Base-by-base conservation (phyloP, 2,329 filamentous ascomycete species). In the Beauveria varroae region DNA sequence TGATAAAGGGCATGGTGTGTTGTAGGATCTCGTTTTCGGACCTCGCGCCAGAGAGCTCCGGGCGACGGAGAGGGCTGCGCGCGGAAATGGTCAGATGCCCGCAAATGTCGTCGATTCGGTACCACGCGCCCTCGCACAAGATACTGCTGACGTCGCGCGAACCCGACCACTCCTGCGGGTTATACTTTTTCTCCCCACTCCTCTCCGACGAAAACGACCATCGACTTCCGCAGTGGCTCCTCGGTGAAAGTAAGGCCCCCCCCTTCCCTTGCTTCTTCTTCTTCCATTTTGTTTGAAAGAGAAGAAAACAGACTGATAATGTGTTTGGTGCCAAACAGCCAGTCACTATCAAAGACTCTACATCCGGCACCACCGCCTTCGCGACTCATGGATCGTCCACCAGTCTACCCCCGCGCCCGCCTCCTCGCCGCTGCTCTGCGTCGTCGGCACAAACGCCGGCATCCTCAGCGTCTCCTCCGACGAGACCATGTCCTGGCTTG, bases 391-490 rank as follows among this genome's bases (percentile, higher is more conserved):
- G 69, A 58, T 72, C 28, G 74, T 78, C 22, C 72, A 78, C 63
- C 71, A 71, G n/a, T 75, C 75, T 22, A 76, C 75, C 1, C 69
- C 78, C 0, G 79, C 79, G 0, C 78, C 79, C 0, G 56, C 71
- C 0, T 69, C 69, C 1, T 76, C 77, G 9, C 30, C 50, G 5
- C 60, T 78, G 1, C 65, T 78, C 44, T 83, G 79, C 67, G 71
- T 79, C 5, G 68, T 82, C 49, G 82, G 80, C 49, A 79, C 81
- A 1, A 78, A 72, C 65, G 67, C 69, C 1, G 82, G 81, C n/a
- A 71, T 85, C 6, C 60, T 80, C 14, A 67, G 70, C 22, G 70
- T 79, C 20, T 65, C 70, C 37, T 63, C 67, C 41, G 65, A 73
- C 62, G 68, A 71, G 50, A 65, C 66, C 1, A 68, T 76, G 28